Conservation (phyloP, 805 yeast genomes). For the Tetrapisispora taiwanensis region DNA sequence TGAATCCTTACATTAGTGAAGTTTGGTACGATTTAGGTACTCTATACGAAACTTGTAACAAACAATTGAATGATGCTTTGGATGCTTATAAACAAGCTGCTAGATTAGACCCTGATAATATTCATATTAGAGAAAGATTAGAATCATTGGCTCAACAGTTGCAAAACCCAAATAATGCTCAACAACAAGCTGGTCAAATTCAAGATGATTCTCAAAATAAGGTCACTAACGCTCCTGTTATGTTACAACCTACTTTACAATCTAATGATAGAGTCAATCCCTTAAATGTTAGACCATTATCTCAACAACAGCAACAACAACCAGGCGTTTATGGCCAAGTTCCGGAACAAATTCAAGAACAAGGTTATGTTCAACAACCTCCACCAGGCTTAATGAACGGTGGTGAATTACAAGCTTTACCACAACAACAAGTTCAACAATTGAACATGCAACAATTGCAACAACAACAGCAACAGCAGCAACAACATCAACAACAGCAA, state of each 20-base stretch:
- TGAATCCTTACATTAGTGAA: slow-evolving; percentile 92
- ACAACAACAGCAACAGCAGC: neutral
- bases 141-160: slow-evolving; percentile 61
- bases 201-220: slow-evolving; percentile 6
- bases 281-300: slow-evolving; percentile 19
- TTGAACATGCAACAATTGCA: slow-evolving; percentile 3
- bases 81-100: slow-evolving; percentile 97
- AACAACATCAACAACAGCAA: slow-evolving; percentile 1
- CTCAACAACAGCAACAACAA: slow-evolving; percentile 5
- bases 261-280: slow-evolving; percentile 24
- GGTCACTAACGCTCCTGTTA: slow-evolving; percentile 15
- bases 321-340: neutral
- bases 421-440: slow-evolving; percentile 3
- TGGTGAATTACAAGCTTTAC: slow-evolving; percentile 1
- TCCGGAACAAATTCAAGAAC: slow-evolving; percentile 1
- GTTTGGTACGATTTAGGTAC: slow-evolving; percentile 99
- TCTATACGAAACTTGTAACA: slow-evolving; percentile 91
- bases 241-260: slow-evolving; percentile 27
- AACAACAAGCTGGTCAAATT: slow-evolving; percentile 15
- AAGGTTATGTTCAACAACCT: slow-evolving; percentile 4
- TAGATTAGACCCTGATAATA: slow-evolving; percentile 85
- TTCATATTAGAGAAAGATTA: slow-evolving; percentile 86
- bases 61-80: slow-evolving; percentile 87
- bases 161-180: slow-evolving; percentile 16
- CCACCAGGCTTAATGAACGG: slow-evolving; percentile 1